Conservation (phyloP, 306 rosid genomes). For the Neltuma alba region DNA sequence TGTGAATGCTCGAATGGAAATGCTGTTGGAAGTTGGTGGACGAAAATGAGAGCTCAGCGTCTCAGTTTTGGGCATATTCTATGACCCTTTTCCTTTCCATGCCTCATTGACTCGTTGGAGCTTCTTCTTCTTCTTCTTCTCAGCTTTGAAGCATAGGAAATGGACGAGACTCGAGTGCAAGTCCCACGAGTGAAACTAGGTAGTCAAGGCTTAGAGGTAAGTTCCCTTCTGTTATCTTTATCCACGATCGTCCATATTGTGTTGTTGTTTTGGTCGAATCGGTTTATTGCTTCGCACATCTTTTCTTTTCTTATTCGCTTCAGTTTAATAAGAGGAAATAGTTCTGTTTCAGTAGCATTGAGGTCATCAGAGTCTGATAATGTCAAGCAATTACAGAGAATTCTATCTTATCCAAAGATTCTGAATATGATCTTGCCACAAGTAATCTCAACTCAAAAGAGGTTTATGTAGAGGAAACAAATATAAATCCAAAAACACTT, state of each 20-base stretch:
- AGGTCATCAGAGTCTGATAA: not conserved
- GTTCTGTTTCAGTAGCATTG: not conserved
- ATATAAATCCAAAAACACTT: not conserved
- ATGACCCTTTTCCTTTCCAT: not conserved
- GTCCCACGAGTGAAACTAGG: constrained; percentile 75
- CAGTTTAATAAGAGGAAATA: not conserved
- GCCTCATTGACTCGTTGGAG: constrained; percentile 7
- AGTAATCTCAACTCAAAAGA: not conserved
- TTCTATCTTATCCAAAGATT: not conserved
- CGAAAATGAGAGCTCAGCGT: not conserved
- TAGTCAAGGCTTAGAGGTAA: constrained; percentile 76
- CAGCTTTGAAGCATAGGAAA: constrained; percentile 25
- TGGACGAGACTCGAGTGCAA: constrained; percentile 46
- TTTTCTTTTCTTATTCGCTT: not conserved
- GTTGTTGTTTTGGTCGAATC: not conserved
- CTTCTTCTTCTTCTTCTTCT: not conserved
- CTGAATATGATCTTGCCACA: not conserved
- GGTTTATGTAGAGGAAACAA: not conserved
- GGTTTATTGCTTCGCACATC: not conserved
- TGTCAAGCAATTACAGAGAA: not conserved
- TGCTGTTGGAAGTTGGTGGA: not conserved
- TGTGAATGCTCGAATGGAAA: not conserved
- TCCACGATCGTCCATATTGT: not conserved
- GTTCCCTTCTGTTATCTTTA: not conserved
- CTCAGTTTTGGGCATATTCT: not conserved